These are phyloP conservation scores for Saccharata proteae DNA, from an alignment of 2,329 filamentous ascomycete species.

Conservation along the genomic window DNA sequence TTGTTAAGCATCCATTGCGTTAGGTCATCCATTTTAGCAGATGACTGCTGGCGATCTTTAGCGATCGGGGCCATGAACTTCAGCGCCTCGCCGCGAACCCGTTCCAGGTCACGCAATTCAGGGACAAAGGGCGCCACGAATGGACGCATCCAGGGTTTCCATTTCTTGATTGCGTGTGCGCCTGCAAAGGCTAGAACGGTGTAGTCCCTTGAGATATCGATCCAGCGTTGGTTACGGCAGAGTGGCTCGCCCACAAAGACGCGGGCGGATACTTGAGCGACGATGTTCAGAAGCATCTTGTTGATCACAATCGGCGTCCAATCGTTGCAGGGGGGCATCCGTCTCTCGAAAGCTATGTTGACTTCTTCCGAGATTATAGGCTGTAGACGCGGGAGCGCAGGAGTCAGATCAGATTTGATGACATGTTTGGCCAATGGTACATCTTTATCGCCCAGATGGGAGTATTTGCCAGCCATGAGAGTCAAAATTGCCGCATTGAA, in stretches of 20 bases:
- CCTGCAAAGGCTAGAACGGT: conserved; percentile 16
- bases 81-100: conserved; percentile 7
- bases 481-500: conserved; percentile 16
- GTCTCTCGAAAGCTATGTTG: conserved; percentile 16
- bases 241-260: conserved; percentile 38
- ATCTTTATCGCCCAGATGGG: not conserved
- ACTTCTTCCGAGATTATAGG: conserved; percentile 18
- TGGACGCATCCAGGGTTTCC: conserved; percentile 8
- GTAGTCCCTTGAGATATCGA: conserved; percentile 37
- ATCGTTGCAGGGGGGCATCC: conserved; percentile 20
- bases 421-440: conserved; percentile 11
- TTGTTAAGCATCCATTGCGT: conserved; percentile 6
- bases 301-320: conserved; percentile 28
- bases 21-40: conserved; percentile 2
- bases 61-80: conserved; percentile 9
- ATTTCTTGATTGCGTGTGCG: conserved; percentile 6
- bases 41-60: conserved; percentile 2
- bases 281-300: conserved; percentile 32
- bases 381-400: conserved; percentile 20
- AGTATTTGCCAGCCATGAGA: conserved; percentile 12
- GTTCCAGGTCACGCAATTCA: conserved; percentile 8
- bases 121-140: conserved; percentile 4
- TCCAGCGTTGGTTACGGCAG: conserved; percentile 32
- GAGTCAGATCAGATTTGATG: conserved; percentile 22
- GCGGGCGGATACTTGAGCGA: conserved; percentile 35